Percentiles rank a stretch among this genome's conserved stretches.
Conservation (phyloP, 2,329 filamentous ascomycete genomes). For the Magnaporthiopsis incrustans region DNA sequence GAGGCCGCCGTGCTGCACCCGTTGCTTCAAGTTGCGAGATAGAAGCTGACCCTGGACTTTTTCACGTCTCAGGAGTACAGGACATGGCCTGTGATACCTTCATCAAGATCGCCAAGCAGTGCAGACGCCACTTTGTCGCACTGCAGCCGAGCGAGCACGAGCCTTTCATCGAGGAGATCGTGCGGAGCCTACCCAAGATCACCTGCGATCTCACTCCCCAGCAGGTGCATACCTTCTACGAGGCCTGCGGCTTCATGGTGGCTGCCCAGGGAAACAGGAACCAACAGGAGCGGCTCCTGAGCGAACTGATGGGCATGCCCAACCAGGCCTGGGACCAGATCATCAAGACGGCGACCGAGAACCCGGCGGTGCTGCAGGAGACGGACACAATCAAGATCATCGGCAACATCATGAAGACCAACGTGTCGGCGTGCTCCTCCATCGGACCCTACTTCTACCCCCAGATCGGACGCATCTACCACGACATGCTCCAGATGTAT, state of each 20-base stretch:
- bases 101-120: constrained; percentile 99
- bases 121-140: constrained; percentile 93
- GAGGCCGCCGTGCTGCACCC: background rate
- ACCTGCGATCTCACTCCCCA: constrained; percentile 92
- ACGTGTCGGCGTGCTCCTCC: constrained; percentile 95
- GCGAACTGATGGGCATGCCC: constrained; percentile 86
- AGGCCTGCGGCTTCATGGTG: constrained; percentile 99
- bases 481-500: constrained; percentile 99
- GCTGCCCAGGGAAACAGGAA: constrained; percentile 93
- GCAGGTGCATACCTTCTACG: constrained; percentile 97
- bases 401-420: constrained; percentile 99
- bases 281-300: constrained; percentile 83
- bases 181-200: constrained; percentile 90
- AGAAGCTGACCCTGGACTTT: constrained; percentile 11
- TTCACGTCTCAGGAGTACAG: constrained; percentile 61
- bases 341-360: constrained; percentile 76
- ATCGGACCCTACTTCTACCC: constrained; percentile 97
- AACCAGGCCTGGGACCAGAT: constrained; percentile 95
- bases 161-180: constrained; percentile 98
- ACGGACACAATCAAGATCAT: constrained; percentile 96
- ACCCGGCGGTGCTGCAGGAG: constrained; percentile 83
- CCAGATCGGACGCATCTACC: constrained; percentile 93
- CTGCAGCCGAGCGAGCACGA: constrained; percentile 90
- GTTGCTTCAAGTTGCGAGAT: background rate
- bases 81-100: constrained; percentile 99